phyloP scores from a whole-genome alignment of 1,284 basidiomycete species.

The Anthracocystis panici-leucophaei region DNA sequence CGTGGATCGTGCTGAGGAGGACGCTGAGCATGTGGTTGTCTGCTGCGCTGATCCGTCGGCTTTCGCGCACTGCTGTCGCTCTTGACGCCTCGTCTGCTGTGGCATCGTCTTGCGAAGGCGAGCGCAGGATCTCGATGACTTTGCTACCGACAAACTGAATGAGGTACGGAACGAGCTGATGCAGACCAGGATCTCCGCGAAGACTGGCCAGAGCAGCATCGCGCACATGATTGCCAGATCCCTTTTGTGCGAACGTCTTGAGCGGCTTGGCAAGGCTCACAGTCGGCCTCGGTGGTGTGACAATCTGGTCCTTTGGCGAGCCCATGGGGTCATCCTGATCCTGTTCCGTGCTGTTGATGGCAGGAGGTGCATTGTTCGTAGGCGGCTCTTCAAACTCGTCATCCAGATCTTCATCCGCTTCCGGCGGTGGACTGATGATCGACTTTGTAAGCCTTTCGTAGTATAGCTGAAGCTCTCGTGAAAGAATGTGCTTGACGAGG shows the following conservation, averaged over 20 bases:
- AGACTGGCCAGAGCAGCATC: conserved; percentile 90
- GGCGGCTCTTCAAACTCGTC: conserved; percentile 31
- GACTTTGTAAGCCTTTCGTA: conserved; percentile 87
- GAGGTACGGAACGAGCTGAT: conserved; percentile 93
- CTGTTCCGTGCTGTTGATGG: conserved; percentile 10
- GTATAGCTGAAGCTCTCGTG: conserved; percentile 93
- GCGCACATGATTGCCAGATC: conserved; percentile 64
- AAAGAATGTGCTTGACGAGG: conserved; percentile 88
- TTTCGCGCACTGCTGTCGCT: conserved; percentile 31
- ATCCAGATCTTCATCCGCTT: conserved; percentile 58
- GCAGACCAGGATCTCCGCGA: conserved; percentile 88
- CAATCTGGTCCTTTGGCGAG: conserved; percentile 36
- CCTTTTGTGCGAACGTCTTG: conserved; percentile 50
- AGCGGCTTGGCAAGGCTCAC: conserved; percentile 42
- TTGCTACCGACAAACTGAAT: conserved; percentile 93
- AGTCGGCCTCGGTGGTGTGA: conserved; percentile 46
- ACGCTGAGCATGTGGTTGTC: conserved; percentile 59
- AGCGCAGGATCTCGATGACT: conserved; percentile 64
- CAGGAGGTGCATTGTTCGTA: background rate
- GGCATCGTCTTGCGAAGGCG: conserved; percentile 61
- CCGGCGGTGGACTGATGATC: conserved; percentile 61
- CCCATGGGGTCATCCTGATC: conserved; percentile 42
- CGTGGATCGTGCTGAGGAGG: conserved; percentile 62
- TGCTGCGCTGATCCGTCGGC: conserved; percentile 29
- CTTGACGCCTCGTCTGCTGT: conserved; percentile 8